Conservation (phyloP, 441 rosid species). For the Populus hybrid region DNA sequence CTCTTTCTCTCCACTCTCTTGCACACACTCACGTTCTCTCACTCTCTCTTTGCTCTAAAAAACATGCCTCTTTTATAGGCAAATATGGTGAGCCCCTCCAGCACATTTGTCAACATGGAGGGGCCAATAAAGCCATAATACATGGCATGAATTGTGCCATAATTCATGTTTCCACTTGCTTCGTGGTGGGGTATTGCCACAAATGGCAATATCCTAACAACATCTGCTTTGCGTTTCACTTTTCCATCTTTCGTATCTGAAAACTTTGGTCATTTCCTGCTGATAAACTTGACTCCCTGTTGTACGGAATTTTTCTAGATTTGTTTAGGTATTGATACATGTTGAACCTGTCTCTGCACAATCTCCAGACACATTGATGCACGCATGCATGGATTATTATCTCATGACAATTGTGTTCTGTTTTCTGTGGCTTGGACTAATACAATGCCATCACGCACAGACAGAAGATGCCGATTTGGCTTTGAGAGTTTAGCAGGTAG, state of each 20-base stretch:
- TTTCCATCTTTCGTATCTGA: neutral
- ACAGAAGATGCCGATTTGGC: neutral
- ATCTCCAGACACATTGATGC: neutral
- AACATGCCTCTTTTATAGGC: too few relatives aligned
- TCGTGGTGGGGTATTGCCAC: too few relatives aligned
- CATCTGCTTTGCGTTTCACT: neutral
- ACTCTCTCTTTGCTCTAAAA: too few relatives aligned
- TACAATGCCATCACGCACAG: neutral
- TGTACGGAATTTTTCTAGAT: neutral
- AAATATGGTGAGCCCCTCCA: too few relatives aligned
- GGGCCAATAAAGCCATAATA: too few relatives aligned
- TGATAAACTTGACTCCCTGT: neutral
- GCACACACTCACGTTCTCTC: too few relatives aligned
- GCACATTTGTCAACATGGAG: too few relatives aligned
- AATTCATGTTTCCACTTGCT: too few relatives aligned
- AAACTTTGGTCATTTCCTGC: neutral
- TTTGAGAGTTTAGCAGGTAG: neutral
- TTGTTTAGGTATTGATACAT: neutral
- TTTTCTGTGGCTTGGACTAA: neutral
- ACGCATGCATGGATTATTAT: neutral
- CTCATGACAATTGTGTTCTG: neutral
- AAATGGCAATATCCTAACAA: too few relatives aligned
- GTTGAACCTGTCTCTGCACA: neutral
- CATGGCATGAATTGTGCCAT: too few relatives aligned
- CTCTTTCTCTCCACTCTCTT: too few relatives aligned